phyloP scores from a whole-genome alignment of 441 rosid species.

The Raphanus hybrid region DNA sequence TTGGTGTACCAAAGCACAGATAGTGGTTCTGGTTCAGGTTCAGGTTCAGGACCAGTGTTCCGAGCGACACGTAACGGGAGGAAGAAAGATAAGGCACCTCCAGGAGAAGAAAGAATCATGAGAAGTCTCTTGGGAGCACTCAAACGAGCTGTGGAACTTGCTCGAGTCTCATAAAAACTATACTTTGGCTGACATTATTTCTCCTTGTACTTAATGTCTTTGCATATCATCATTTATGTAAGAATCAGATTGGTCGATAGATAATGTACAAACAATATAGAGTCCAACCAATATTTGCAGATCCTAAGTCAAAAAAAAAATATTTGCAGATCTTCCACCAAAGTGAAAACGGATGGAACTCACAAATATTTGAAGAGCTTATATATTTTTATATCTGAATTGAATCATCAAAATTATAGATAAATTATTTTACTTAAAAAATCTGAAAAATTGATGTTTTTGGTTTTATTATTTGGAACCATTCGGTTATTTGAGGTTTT shows the following conservation, averaged over 20 bases:
- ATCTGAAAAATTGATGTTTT: too few relatives aligned
- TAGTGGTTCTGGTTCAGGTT: too few relatives aligned
- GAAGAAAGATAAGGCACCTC: slow-evolving; percentile 71
- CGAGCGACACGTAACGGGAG: slow-evolving; percentile 61
- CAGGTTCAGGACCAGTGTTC: slow-evolving; percentile 54
- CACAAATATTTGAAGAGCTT: too few relatives aligned
- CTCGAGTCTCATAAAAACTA: slow-evolving; percentile 42
- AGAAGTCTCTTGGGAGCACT: slow-evolving; percentile 87
- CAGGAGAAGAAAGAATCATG: slow-evolving; percentile 94
- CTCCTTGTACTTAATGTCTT: not conserved
- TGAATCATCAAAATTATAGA: too few relatives aligned
- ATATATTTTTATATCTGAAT: too few relatives aligned
- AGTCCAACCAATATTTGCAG: not conserved
- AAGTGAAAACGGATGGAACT: too few relatives aligned
- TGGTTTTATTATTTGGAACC: too few relatives aligned
- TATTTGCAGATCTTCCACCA: not conserved
- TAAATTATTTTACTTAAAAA: too few relatives aligned
- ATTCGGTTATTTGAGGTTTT: too few relatives aligned
- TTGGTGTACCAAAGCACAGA: slow-evolving; percentile 63
- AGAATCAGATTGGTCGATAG: not conserved
- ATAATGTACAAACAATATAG: not conserved
- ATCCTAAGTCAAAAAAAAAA: too few relatives aligned
- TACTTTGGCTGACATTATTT: not conserved
- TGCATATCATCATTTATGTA: slow-evolving; percentile 1
- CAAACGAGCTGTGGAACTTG: slow-evolving; percentile 69